Base-by-base conservation (phyloP, 2,329 filamentous ascomycete species). In the Emmonsiellopsis sp. region DNA sequence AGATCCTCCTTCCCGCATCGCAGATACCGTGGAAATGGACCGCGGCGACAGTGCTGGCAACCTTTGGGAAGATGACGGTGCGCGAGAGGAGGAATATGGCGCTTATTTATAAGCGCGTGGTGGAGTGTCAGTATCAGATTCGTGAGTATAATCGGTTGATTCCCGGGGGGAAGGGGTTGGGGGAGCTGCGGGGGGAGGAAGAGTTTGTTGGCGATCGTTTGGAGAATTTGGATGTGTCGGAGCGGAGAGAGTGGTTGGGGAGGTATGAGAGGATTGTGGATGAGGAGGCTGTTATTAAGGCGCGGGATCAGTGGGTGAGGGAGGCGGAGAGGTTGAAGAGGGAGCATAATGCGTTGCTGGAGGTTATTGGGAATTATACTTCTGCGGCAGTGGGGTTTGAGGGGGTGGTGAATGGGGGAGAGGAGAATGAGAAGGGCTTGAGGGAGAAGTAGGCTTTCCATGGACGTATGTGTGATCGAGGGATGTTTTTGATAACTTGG, bases 11-110 rank as follows among this genome's bases (percentile, higher is more conserved):
- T 3, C 65, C 65, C 0, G 58, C 54, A 31, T 51, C 56, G 16
- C 54, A 62, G 13, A 57, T 62, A 34, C 55, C 55, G 11, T 57
- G 58, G 2, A 66, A 62, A 64, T 63, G 60, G 54, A 67, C 64
- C 0, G 61, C 62, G n/a, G 61, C 62, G 1, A 51, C 67, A 30
- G 61, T 66, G n/a, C 49, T 65, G 37, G 54, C 58, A 52, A 65
- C 64, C 0, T 67, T 65, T 26, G 54, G 59, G 10, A 56, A 57
- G 26, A 63, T 67, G 26, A 55, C 58, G 1, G 32, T 50, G 3
- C 55, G 55, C 5, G 60, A 60, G 11, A 63, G 61, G 60, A 57
- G 60, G 35, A 54, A 57, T 15, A 52, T 68, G 31, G 55, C 59
- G 2, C 53, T 49, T 13, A 55, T 61, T 44, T 52, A 58, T n/a